Conservation (phyloP, 2,329 filamentous ascomycete genomes). For the Phaeosphaeria sp. region DNA sequence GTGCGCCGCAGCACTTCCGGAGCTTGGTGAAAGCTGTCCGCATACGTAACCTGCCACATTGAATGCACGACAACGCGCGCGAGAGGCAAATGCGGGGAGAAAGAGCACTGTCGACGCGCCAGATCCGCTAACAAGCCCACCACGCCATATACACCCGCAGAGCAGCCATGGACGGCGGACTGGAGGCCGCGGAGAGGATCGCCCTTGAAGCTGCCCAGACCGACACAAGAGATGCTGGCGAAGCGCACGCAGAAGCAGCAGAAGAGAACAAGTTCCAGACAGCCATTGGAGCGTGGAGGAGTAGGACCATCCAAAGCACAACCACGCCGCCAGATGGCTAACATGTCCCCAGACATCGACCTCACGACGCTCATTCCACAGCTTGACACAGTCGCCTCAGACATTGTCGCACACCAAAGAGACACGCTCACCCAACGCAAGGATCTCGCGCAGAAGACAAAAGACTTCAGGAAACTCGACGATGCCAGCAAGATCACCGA, state of each 20-base stretch:
- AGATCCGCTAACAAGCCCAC: background rate
- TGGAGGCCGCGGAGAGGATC: slow-evolving; percentile 34
- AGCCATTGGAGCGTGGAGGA: slow-evolving; percentile 95
- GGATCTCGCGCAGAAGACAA: slow-evolving; percentile 98
- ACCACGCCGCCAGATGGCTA: slow-evolving; percentile 8
- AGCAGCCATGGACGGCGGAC: slow-evolving; percentile 44
- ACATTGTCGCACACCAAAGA: slow-evolving; percentile 90
- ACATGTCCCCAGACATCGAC: slow-evolving; percentile 72
- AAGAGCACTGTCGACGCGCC: background rate
- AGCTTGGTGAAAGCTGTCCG: slow-evolving; percentile 30
- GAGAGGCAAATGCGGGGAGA: background rate
- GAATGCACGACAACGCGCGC: slow-evolving; percentile 16
- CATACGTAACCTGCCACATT: slow-evolving; percentile 19
- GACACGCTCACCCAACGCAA: slow-evolving; percentile 97
- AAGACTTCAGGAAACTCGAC: slow-evolving; percentile 94
- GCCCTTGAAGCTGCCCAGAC: slow-evolving; percentile 29
- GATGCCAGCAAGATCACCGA: slow-evolving; percentile 85
- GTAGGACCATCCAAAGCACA: slow-evolving; percentile 57
- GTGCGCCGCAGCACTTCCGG: slow-evolving; percentile 32
- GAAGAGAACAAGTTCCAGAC: slow-evolving; percentile 91
- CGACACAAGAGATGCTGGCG: slow-evolving; percentile 12
- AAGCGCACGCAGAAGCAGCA: slow-evolving; percentile 41
- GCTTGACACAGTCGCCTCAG: slow-evolving; percentile 91
- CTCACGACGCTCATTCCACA: slow-evolving; percentile 81
- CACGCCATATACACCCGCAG: background rate